Evolutionary conservation across 768 basidiomycete species (phyloP).

Genomic region (Boletus rubropictus): DNA sequence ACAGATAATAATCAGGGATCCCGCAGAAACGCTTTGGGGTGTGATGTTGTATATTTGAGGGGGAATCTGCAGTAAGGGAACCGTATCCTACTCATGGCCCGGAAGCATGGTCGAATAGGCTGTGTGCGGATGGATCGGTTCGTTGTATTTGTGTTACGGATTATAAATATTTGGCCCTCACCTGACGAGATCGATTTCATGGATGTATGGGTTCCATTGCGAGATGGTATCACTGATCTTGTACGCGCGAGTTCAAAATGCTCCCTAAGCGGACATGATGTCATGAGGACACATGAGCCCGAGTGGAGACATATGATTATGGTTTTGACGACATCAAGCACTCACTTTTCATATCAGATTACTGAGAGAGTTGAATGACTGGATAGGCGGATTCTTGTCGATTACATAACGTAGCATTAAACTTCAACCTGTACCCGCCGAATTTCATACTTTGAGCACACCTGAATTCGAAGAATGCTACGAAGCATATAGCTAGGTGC

Average conservation of each 20-base stretch:
- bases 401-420: too few species aligned
- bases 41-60: conserved; percentile 2
- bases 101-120: not conserved
- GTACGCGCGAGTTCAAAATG: not conserved
- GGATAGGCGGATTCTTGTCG: too few species aligned
- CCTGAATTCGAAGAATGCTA: too few species aligned
- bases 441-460: too few species aligned
- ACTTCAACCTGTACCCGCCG: too few species aligned
- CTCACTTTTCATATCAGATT: too few species aligned
- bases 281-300: too few species aligned
- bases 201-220: not conserved
- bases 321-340: too few species aligned
- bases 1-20: not conserved
- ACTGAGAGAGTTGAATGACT: too few species aligned
- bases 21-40: conserved; percentile 19
- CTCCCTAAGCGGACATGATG: conserved; percentile 18
- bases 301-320: too few species aligned
- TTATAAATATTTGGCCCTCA: not conserved
- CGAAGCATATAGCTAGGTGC: conserved; percentile 58
- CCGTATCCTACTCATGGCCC: not conserved
- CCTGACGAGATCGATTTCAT: not conserved
- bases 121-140: not conserved
- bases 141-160: not conserved
- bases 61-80: not conserved
- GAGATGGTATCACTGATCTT: not conserved